Evolutionary conservation across 192 early-diverging fungal genomes (phyloP).

Genomic region (Gryganskiella cystojenkinii): DNA sequence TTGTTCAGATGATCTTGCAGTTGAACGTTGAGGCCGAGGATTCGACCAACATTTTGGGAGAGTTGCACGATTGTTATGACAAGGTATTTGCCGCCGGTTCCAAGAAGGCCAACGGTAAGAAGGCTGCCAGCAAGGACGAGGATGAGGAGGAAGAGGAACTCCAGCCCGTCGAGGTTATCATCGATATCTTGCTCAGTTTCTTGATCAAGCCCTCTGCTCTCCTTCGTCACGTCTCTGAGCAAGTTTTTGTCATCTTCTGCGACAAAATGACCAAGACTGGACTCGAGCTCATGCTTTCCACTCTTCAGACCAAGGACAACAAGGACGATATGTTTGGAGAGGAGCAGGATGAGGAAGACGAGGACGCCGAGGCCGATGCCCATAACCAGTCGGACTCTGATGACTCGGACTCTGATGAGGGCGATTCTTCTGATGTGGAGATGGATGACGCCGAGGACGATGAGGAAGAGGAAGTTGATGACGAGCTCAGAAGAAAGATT

Average conservation of each 20-base stretch:
- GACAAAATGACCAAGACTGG: slow-evolving; percentile 77
- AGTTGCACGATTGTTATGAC: slow-evolving; percentile 81
- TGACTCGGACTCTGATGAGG: slow-evolving; percentile 35
- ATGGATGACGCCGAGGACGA: slow-evolving; percentile 64
- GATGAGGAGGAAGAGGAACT: slow-evolving; percentile 70
- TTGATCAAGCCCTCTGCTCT: slow-evolving; percentile 84
- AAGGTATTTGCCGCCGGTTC: slow-evolving; percentile 65
- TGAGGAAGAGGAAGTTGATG: slow-evolving; percentile 68
- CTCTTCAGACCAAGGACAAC: slow-evolving; percentile 48
- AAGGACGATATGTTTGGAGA: slow-evolving; percentile 65
- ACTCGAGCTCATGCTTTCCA: slow-evolving; percentile 68
- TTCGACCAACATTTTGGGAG: slow-evolving; percentile 70
- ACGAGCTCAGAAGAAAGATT: slow-evolving; percentile 80
- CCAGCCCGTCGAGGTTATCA: slow-evolving; percentile 91
- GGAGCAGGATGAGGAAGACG: slow-evolving; percentile 60
- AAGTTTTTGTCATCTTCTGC: slow-evolving; percentile 88
- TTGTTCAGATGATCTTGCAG: slow-evolving; percentile 73
- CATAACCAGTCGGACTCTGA: slow-evolving; percentile 58
- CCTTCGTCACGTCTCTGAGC: slow-evolving; percentile 78
- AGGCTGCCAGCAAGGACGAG: slow-evolving; percentile 52
- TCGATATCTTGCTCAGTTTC: slow-evolving; percentile 92
- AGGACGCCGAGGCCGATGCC: slow-evolving; percentile 56
- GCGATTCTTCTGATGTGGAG: slow-evolving; percentile 61
- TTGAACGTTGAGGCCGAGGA: slow-evolving; percentile 73
- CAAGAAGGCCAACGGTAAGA: slow-evolving; percentile 55